Evolutionary conservation across 2,329 filamentous ascomycete species (phyloP).

Genomic region (Blastomyces percursus): DNA sequence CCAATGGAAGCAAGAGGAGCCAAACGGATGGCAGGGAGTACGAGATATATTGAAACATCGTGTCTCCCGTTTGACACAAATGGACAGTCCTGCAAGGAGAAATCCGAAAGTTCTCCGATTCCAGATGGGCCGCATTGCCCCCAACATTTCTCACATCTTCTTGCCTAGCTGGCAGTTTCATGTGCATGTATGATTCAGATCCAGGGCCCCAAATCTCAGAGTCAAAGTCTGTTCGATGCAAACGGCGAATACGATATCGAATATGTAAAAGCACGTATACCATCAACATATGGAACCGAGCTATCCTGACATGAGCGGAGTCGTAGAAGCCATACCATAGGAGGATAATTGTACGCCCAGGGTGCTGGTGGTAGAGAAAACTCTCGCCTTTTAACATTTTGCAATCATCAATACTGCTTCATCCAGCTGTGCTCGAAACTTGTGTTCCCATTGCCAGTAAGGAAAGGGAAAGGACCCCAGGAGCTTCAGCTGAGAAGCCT

Average conservation of each 20-base stretch:
- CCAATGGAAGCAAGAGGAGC: too few relatives aligned
- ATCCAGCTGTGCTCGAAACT: not conserved
- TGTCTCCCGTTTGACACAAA: too few relatives aligned
- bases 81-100: too few relatives aligned
- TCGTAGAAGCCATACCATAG: not conserved
- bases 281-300: too few relatives aligned
- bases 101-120: too few relatives aligned
- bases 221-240: not conserved
- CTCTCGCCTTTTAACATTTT: not conserved
- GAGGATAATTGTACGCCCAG: not conserved
- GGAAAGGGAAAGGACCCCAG: not conserved
- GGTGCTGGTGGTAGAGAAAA: not conserved
- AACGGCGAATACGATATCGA: not conserved
- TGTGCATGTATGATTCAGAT: too few relatives aligned
- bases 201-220: too few relatives aligned
- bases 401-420: not conserved
- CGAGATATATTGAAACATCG: too few relatives aligned
- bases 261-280: not conserved
- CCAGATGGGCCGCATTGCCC: too few relatives aligned
- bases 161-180: too few relatives aligned
- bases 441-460: not conserved
- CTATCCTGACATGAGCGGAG: not conserved
- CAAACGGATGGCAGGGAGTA: too few relatives aligned
- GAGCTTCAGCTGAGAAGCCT: not conserved
- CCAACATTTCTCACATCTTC: too few relatives aligned